Evolutionary conservation across 129 eudicot genomes (phyloP).

Genomic region (Chrysanthemum seticuspe): DNA sequence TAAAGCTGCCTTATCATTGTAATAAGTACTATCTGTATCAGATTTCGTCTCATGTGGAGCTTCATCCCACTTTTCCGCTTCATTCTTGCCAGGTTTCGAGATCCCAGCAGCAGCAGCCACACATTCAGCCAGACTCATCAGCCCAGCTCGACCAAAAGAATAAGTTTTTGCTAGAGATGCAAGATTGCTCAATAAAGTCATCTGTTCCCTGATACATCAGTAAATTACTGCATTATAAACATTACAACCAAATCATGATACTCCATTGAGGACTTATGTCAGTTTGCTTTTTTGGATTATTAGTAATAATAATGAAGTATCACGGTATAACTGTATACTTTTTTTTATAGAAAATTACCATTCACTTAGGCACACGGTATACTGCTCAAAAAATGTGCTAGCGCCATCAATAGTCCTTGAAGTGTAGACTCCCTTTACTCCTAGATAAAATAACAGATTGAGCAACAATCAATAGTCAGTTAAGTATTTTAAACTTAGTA

Average conservation of each 20-base stretch:
- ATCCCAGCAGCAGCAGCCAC: slow-evolving; percentile 62
- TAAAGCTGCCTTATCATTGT: slow-evolving; percentile 47
- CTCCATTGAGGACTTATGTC: too few species aligned
- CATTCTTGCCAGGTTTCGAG: slow-evolving; percentile 27
- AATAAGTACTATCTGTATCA: slow-evolving; percentile 13
- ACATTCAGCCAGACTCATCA: slow-evolving; percentile 83
- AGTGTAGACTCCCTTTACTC: slow-evolving; percentile 75
- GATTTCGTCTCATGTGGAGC: background rate
- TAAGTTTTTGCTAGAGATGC: slow-evolving; percentile 60
- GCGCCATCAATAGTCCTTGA: slow-evolving; percentile 81
- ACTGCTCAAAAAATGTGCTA: slow-evolving; percentile 54
- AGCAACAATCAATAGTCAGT: slow-evolving; percentile 7
- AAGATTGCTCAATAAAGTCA: slow-evolving; percentile 52
- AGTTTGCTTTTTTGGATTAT: too few species aligned
- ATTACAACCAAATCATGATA: too few species aligned
- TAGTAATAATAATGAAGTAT: background rate
- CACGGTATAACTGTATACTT: background rate
- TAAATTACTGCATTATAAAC: background rate
- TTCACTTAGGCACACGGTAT: slow-evolving; percentile 48
- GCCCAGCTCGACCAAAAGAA: slow-evolving; percentile 89
- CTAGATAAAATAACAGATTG: slow-evolving; percentile 36
- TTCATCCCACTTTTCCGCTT: slow-evolving; percentile 24
- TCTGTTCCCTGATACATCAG: slow-evolving; percentile 56
- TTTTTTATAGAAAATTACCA: slow-evolving; percentile 41
- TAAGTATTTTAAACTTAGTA: background rate